Conservation (phyloP, 352 stramenopile genomes). For the Globisporangium rhizosaccharum region DNA sequence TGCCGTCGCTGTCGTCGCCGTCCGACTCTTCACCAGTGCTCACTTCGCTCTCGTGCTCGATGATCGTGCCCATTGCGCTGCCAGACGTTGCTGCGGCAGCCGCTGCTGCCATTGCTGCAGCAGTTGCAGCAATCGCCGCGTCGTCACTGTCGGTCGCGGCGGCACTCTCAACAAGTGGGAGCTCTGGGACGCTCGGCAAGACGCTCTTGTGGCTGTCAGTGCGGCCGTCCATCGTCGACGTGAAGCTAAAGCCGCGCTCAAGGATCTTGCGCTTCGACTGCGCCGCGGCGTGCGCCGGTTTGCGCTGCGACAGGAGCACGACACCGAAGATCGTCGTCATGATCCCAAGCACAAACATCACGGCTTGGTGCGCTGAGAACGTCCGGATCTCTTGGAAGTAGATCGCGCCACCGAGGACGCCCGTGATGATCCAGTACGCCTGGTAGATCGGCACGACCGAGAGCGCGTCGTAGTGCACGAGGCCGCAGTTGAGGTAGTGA, state of each 20-base stretch:
- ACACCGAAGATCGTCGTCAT: slow-evolving; percentile 79
- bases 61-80: slow-evolving; percentile 24
- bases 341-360: slow-evolving; percentile 85
- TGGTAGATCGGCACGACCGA: slow-evolving; percentile 85
- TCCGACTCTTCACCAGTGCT: slow-evolving; percentile 39
- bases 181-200: slow-evolving; percentile 17
- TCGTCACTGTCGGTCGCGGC: slow-evolving; percentile 8
- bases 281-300: slow-evolving; percentile 31
- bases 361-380: slow-evolving; percentile 65
- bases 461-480: slow-evolving; percentile 77
- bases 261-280: slow-evolving; percentile 45
- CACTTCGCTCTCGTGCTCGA: slow-evolving; percentile 29
- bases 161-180: slow-evolving; percentile 9
- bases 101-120: background rate
- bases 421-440: slow-evolving; percentile 88
- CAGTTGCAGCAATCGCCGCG: background rate
- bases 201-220: slow-evolving; percentile 16
- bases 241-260: slow-evolving; percentile 69
- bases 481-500: slow-evolving; percentile 72
- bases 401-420: slow-evolving; percentile 82
- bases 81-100: background rate
- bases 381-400: slow-evolving; percentile 90
- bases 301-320: slow-evolving; percentile 72
- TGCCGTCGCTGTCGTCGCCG: slow-evolving; percentile 17
- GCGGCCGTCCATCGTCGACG: slow-evolving; percentile 22